Evolutionary conservation across 345 rosid species (phyloP), one percentile per base, ranked within the genome.

Genomic region (Boechera divaricarpa): DNA sequence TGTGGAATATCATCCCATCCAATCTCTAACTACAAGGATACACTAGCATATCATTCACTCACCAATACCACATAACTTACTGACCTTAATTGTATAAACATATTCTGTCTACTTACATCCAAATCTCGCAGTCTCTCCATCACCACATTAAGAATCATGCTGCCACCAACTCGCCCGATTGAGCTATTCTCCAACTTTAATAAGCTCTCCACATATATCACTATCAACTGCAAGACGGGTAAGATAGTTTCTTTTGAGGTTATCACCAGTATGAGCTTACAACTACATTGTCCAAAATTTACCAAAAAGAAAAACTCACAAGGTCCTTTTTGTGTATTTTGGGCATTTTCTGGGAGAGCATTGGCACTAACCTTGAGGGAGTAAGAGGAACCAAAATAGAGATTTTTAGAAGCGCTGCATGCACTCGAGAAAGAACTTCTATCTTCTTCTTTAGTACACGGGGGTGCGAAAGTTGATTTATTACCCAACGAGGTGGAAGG

Each of bases 61-160:
- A 39, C 26, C 48, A 75, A 5, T 49, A 45, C 39, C 52, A 73
- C 2, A 16, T 35, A 56, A 67, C 60, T 28, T 29, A 42, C 35
- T 77, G 55, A 13, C 26, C 5, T 70, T 16, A 63, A 26, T 57
- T 29, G 59, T 68, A 12, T 13, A 66, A 18, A 41, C 21, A 60
- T 41, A 35, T 38, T 60, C 13, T 51, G 26, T 49, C 26, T 26
- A 83, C 98, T 90, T 82, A 94, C 97, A 82, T 91, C 98, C 82
- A 91, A 87, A 61, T 91, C 97, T 80, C 89, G 80, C 77, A 94
- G 77, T 83, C 89, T 76, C 79, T 90, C 94, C 81, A 91, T 83
- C 85, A 94, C 86, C 21, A 86, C 79, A 78, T 82, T 81, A 28
- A 94, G 88, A 84, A 94, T 84, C 64, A 81, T 76, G 77, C 80